These are phyloP conservation scores for Psilocybe mexicana DNA, from an alignment of 1,284 basidiomycete genomes.

Conservation along the genomic window DNA sequence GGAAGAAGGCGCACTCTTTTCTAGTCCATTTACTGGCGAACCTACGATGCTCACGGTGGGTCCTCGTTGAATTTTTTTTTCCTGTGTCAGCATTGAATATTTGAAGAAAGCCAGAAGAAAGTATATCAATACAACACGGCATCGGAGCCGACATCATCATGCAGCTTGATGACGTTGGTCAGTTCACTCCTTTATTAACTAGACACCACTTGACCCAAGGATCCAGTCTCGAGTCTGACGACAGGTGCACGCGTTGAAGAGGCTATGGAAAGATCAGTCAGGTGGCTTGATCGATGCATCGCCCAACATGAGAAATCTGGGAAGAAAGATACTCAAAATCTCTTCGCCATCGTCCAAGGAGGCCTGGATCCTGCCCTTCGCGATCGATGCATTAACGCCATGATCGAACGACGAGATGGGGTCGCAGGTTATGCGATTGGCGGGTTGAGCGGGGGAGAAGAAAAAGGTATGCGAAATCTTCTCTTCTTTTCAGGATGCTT, in stretches of 20 bases:
- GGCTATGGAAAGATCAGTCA: conserved; percentile 78
- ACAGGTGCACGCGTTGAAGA: conserved; percentile 78
- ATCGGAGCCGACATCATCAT: conserved; percentile 91
- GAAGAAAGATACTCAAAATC: conserved; percentile 63
- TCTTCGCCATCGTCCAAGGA: conserved; percentile 89
- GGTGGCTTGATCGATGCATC: conserved; percentile 87
- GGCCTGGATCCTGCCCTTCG: conserved; percentile 71
- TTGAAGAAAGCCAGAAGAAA: conserved; percentile 72
- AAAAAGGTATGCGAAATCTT: conserved; percentile 60
- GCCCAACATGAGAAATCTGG: conserved; percentile 68
- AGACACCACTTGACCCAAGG: background rate
- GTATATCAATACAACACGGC: conserved; percentile 81
- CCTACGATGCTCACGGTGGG: conserved; percentile 81
- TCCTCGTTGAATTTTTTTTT: conserved; percentile 4
- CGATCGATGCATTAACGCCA: conserved; percentile 74
- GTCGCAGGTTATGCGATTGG: conserved; percentile 86
- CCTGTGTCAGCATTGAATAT: conserved; percentile 13
- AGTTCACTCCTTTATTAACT: conserved; percentile 26
- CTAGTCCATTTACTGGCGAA: conserved; percentile 80
- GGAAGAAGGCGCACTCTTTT: conserved; percentile 82
- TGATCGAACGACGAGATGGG: conserved; percentile 69
- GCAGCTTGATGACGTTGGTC: conserved; percentile 88
- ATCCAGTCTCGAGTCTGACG: conserved; percentile 69
- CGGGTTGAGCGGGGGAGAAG: conserved; percentile 83
- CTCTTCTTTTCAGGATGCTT: background rate